These are phyloP conservation scores for Penicillium alfredii DNA, from an alignment of 495 filamentous ascomycete species.

Conservation along the genomic window DNA sequence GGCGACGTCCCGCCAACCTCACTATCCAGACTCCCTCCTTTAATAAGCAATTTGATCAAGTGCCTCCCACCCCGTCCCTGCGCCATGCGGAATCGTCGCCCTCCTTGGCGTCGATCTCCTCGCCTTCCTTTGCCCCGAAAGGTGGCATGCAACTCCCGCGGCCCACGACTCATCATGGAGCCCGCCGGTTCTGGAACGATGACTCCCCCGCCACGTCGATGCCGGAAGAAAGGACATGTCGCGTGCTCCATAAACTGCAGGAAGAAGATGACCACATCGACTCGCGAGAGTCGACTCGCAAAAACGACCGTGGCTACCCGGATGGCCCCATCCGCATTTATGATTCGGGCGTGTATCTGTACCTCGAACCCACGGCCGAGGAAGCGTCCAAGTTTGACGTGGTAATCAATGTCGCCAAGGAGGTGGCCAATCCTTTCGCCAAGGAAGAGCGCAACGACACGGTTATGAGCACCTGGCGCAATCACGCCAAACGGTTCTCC, in stretches of 20 bases:
- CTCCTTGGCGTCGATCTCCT: slow-evolving; percentile 51
- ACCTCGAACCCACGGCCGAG: slow-evolving; percentile 80
- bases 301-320: slow-evolving; percentile 73
- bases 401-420: slow-evolving; percentile 90
- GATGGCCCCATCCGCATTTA: slow-evolving; percentile 90
- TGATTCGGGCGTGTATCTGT: slow-evolving; percentile 85
- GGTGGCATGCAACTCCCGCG: slow-evolving; percentile 61
- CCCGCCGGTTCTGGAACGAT: slow-evolving; percentile 18
- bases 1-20: slow-evolving; percentile 71
- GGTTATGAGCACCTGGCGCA: slow-evolving; percentile 40
- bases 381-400: slow-evolving; percentile 86
- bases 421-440: slow-evolving; percentile 82
- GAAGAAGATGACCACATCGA: slow-evolving; percentile 80
- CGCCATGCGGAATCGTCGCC: slow-evolving; percentile 67
- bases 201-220: slow-evolving; percentile 24
- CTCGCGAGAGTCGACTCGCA: slow-evolving; percentile 59
- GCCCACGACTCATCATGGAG: slow-evolving; percentile 35
- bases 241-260: slow-evolving; percentile 38
- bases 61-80: slow-evolving; percentile 51
- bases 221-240: slow-evolving; percentile 20
- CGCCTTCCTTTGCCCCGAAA: slow-evolving; percentile 51
- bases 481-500: slow-evolving; percentile 39
- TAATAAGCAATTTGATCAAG: slow-evolving; percentile 28
- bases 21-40: slow-evolving; percentile 59
- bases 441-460: slow-evolving; percentile 29